Conservation (phyloP, 2,329 filamentous ascomycete species). For the Talaromyces sp. region DNA sequence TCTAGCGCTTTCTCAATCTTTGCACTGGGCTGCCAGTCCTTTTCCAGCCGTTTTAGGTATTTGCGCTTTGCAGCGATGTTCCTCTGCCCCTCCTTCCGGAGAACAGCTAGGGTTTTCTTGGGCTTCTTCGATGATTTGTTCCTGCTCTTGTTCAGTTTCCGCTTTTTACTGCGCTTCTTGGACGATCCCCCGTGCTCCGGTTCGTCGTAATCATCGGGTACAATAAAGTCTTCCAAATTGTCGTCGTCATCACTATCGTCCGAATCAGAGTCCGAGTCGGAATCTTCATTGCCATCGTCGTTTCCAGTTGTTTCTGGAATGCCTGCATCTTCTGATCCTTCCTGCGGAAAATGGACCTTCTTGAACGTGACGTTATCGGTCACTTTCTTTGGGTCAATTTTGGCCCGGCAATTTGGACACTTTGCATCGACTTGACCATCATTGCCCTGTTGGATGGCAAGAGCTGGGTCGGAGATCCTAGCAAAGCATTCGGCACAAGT, state of each 20-base stretch:
- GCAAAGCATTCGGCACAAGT: conserved; percentile 74
- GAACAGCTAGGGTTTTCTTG: conserved; percentile 54
- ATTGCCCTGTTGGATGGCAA: conserved; percentile 55
- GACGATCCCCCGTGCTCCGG: conserved; percentile 14
- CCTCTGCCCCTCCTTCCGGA: conserved; percentile 63
- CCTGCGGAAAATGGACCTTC: conserved; percentile 62
- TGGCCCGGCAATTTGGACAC: conserved; percentile 72
- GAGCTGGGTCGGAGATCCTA: conserved; percentile 60
- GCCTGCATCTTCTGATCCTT: conserved; percentile 16
- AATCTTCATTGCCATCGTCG: conserved; percentile 22
- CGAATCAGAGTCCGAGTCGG: conserved; percentile 28
- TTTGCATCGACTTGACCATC: conserved; percentile 52
- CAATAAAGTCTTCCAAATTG: conserved; percentile 10
- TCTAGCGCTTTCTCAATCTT: conserved; percentile 69
- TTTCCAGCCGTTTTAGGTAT: conserved; percentile 65
- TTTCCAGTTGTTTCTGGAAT: conserved; percentile 32
- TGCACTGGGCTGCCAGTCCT: conserved; percentile 67
- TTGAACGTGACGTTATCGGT: conserved; percentile 73
- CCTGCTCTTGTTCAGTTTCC: conserved; percentile 22
- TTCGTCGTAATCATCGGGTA: conserved; percentile 20
- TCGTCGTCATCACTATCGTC: conserved; percentile 35
- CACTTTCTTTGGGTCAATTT: conserved; percentile 62
- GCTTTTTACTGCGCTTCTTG: background rate
- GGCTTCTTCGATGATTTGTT: conserved; percentile 39
- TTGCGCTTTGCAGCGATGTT: conserved; percentile 62